phyloP scores from a whole-genome alignment of 208 protist species.

The Acanthamoeba culbertsoni region DNA sequence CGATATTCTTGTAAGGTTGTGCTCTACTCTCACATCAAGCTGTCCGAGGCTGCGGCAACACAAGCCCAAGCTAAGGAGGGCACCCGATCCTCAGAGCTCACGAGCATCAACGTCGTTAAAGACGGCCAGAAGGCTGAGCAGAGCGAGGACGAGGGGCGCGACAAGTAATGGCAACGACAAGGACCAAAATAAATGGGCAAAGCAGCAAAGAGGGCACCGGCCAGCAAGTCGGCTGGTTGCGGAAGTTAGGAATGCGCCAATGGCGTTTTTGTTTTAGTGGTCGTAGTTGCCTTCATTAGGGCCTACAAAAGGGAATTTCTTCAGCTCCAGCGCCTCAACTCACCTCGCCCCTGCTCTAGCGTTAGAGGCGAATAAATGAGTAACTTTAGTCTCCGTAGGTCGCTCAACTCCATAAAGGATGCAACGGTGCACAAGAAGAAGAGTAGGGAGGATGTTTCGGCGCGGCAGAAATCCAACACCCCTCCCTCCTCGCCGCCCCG shows the following conservation, averaged over 20 bases:
- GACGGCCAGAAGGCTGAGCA: neutral
- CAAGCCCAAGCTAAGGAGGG: neutral
- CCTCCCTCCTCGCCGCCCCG: neutral
- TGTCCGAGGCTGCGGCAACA: neutral
- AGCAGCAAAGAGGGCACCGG: too few relatives aligned
- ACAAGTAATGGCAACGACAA: too few relatives aligned
- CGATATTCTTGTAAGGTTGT: neutral
- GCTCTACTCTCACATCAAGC: conserved; percentile 29
- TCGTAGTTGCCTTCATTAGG: too few relatives aligned
- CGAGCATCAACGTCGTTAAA: neutral
- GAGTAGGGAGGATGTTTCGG: neutral
- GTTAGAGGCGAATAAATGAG: too few relatives aligned
- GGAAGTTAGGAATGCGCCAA: too few relatives aligned
- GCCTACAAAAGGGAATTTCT: too few relatives aligned
- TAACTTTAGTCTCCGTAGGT: neutral
- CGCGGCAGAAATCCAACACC: neutral
- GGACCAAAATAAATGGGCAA: too few relatives aligned
- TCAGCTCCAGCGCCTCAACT: too few relatives aligned
- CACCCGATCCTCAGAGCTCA: neutral
- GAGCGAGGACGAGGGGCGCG: neutral
- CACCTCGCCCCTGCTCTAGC: too few relatives aligned
- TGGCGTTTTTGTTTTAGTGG: too few relatives aligned
- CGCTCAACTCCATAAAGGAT: neutral
- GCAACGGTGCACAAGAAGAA: conserved; percentile 6
- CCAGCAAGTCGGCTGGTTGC: too few relatives aligned